phyloP scores from a whole-genome alignment of 2,329 filamentous ascomycete species.

The Lachnellula hyalina region DNA sequence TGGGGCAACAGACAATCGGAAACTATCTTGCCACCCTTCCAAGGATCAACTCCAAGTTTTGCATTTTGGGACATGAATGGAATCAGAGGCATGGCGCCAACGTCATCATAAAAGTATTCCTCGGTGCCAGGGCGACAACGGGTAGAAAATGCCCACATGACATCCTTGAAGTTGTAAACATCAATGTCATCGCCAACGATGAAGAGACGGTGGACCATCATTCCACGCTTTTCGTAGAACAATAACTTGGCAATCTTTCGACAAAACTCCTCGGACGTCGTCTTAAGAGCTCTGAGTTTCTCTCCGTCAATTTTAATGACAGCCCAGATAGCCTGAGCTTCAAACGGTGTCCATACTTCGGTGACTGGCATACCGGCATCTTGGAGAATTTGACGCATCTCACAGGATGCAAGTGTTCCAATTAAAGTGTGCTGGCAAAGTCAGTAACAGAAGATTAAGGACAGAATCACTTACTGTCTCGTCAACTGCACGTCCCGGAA shows the following conservation, averaged over 20 bases:
- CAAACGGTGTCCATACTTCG: slow-evolving; percentile 40
- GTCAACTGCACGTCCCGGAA: slow-evolving; percentile 39
- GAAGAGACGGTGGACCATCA: slow-evolving; percentile 39
- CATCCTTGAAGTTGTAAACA: neutral
- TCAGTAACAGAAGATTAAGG: too few relatives aligned
- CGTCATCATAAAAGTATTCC: neutral
- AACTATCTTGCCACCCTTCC: neutral
- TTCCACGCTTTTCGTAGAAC: slow-evolving; percentile 38
- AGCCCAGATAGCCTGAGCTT: slow-evolving; percentile 44
- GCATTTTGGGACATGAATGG: neutral
- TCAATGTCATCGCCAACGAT: slow-evolving; percentile 47
- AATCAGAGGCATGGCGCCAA: neutral
- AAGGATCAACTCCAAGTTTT: neutral
- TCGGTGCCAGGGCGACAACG: neutral
- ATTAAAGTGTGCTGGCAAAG: slow-evolving; percentile 31
- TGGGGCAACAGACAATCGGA: neutral
- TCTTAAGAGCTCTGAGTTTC: slow-evolving; percentile 51
- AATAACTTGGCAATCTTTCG: slow-evolving; percentile 39
- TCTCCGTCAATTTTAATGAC: slow-evolving; percentile 51
- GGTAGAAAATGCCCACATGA: neutral
- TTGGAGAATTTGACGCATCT: slow-evolving; percentile 36
- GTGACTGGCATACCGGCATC: slow-evolving; percentile 37
- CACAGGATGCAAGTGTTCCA: slow-evolving; percentile 38
- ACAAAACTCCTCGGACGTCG: slow-evolving; percentile 37
- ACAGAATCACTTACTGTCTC: slow-evolving; percentile 29